Evolutionary conservation across 305 asterid species (phyloP).

Genomic region (Solanum hybrid): DNA sequence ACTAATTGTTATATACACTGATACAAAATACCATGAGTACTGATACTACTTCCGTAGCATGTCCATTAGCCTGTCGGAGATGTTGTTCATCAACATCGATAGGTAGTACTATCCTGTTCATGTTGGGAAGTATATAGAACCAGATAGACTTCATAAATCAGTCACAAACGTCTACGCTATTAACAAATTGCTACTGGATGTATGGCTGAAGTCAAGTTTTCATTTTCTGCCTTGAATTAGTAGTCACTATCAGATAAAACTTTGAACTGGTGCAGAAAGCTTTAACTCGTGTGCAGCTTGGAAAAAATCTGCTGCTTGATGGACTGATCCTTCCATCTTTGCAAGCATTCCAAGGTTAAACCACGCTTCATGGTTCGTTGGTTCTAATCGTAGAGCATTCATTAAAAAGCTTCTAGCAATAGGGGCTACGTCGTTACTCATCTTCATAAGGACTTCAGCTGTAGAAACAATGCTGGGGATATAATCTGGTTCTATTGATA

Average conservation of each 20-base stretch:
- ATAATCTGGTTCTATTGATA: constrained; percentile 66
- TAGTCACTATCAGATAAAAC: constrained; percentile 25
- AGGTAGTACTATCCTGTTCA: neutral
- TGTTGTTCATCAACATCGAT: neutral
- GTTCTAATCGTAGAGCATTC: constrained; percentile 76
- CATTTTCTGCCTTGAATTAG: neutral
- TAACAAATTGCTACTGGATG: neutral
- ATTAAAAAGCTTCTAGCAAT: constrained; percentile 70
- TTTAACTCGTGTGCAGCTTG: constrained; percentile 93
- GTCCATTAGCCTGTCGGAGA: neutral
- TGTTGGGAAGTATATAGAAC: neutral
- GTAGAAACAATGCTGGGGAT: constrained; percentile 73
- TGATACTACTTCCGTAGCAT: neutral
- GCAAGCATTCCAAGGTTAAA: constrained; percentile 50
- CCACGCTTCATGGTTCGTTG: constrained; percentile 78
- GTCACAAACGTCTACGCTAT: neutral
- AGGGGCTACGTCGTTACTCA: constrained; percentile 32
- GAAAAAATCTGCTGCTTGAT: constrained; percentile 83
- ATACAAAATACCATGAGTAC: neutral
- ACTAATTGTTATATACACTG: neutral
- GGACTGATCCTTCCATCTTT: constrained; percentile 56
- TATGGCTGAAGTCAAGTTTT: neutral
- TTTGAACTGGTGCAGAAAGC: constrained; percentile 64
- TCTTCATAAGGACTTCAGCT: constrained; percentile 49
- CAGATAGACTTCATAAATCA: neutral